These are phyloP conservation scores for Pyricularia pennisetigena DNA, from an alignment of 2,329 filamentous ascomycete genomes.

Conservation along the genomic window DNA sequence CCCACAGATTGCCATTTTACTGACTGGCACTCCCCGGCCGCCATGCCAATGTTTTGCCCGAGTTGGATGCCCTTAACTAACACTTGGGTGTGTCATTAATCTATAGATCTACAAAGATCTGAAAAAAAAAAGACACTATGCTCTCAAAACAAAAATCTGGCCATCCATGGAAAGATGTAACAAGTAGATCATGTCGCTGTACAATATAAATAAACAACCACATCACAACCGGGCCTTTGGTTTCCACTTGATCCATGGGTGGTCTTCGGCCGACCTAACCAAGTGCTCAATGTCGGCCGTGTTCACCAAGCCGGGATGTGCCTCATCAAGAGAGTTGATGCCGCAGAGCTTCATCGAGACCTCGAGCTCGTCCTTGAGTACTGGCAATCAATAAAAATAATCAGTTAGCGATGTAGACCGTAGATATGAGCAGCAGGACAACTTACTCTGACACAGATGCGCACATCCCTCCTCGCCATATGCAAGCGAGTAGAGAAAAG, in stretches of 20 bases:
- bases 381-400: constrained; percentile 12
- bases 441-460: constrained; percentile 26
- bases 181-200: background rate
- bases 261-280: constrained; percentile 5
- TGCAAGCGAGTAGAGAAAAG: constrained; percentile 29
- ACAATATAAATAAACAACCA: background rate
- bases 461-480: constrained; percentile 36
- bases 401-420: background rate
- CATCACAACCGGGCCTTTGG: constrained; percentile 1
- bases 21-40: background rate
- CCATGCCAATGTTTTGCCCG: background rate
- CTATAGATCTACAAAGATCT: background rate
- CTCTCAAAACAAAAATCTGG: background rate
- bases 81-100: background rate
- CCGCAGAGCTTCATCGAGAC: constrained; percentile 25
- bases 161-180: background rate
- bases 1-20: too few relatives aligned
- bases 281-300: constrained; percentile 14
- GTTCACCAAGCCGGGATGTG: constrained; percentile 13
- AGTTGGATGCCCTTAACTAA: background rate
- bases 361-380: constrained; percentile 25
- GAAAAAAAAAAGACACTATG: background rate
- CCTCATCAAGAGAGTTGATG: constrained; percentile 13
- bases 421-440: background rate
- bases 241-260: constrained; percentile 4